Conservation (phyloP, 2,329 filamentous ascomycete species). For the Pestalotiopsis sp. region DNA sequence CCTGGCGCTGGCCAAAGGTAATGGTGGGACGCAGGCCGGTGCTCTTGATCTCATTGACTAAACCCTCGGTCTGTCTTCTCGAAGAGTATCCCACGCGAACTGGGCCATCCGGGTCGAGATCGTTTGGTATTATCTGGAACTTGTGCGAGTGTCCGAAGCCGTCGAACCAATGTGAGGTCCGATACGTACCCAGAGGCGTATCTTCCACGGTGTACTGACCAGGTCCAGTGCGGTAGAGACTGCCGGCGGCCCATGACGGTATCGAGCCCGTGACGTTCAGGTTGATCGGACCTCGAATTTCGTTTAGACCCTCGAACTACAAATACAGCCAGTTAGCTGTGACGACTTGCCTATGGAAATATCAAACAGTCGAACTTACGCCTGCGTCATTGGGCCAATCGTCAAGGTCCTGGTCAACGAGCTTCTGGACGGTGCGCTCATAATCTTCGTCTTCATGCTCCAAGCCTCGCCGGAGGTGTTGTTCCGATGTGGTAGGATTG, state of each 20-base stretch:
- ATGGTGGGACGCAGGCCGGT: conserved; percentile 59
- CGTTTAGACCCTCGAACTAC: conserved; percentile 69
- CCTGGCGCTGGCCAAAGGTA: conserved; percentile 71
- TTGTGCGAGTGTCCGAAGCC: conserved; percentile 72
- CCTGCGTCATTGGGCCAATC: conserved; percentile 56
- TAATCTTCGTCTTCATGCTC: conserved; percentile 24
- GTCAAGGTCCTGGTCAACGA: conserved; percentile 27
- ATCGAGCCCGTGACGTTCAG: conserved; percentile 68
- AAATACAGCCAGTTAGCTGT: not conserved
- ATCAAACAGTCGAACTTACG: conserved; percentile 34
- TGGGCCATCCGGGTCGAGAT: conserved; percentile 20
- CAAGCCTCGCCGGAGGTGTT: conserved; percentile 9
- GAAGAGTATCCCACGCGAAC: conserved; percentile 70
- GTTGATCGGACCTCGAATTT: conserved; percentile 66
- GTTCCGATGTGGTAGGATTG: not conserved
- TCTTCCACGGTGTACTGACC: conserved; percentile 64
- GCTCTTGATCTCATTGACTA: conserved; percentile 62
- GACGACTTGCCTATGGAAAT: too few species aligned
- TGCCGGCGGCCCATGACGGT: conserved; percentile 71
- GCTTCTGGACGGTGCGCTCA: conserved; percentile 18
- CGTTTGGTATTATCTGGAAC: conserved; percentile 64
- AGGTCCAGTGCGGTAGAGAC: conserved; percentile 75
- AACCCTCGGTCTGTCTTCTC: conserved; percentile 65
- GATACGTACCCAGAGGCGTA: conserved; percentile 61
- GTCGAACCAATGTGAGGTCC: conserved; percentile 80